Evolutionary conservation across 1,284 basidiomycete species (phyloP), one percentile per base, ranked within the genome.

Genomic region (Gymnopus androsaceus): DNA sequence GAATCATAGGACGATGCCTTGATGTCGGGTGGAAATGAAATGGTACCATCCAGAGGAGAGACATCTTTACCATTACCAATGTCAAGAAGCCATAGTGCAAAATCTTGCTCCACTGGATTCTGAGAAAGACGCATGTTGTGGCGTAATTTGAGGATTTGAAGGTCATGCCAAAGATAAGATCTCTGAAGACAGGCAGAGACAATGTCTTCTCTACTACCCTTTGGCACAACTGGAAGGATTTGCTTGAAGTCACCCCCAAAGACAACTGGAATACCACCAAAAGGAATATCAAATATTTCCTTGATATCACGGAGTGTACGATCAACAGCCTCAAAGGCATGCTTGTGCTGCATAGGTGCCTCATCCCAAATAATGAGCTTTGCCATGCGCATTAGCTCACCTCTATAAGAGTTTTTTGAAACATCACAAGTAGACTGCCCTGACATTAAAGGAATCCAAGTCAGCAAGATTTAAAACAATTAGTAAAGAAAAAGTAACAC

Each of bases 201-300:
- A 59, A 77, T 73, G 7, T 77, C 61, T 44, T 68, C 64, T 46
- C 67, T 57, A 1, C 62, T 59, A 0, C 75, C 75, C 56, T 67
- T 62, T 7, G 38, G 55, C 25, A 74, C 59, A 5, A 72, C 67
- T 44, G 69, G 68, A 7, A 72, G 60, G 2, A 62, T 69, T 57
- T 72, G 66, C 37, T 70, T 69, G 53, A 72, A 78, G 50, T 79
- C 74, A 2, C 76, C 77, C 34, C 73, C 70, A 60, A 77, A 71
- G 0, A 79, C 54, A 0, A 74, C 58, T 40, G 71, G 69, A 0
- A 73, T 61, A 2, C 76, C 77, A 14, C 72, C 76, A 71, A 77
- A 80, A 2, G 66, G 66, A n/a, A n/a, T n/a, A n/a, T 0, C 14
- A 3, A 28, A 68, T 50, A 36, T 37, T 11, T 15, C 63, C 0